These are phyloP conservation scores for Hericium rajendrae DNA, from an alignment of 768 basidiomycete species.

Conservation along the genomic window DNA sequence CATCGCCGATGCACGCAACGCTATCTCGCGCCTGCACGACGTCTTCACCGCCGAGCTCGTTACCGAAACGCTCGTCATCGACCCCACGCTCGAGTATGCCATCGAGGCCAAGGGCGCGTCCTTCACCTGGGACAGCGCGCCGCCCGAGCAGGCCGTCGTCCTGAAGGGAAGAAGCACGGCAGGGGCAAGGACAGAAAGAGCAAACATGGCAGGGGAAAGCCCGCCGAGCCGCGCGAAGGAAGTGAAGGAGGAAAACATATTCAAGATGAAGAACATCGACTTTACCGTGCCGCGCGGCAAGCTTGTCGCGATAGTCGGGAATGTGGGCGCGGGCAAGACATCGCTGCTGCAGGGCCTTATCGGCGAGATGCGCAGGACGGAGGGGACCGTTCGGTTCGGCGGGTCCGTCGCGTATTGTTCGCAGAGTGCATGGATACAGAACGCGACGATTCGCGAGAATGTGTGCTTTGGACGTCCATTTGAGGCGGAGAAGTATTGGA, in stretches of 20 bases:
- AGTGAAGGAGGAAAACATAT: slow-evolving; percentile 32
- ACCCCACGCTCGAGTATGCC: slow-evolving; percentile 50
- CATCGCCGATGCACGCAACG: slow-evolving; percentile 81
- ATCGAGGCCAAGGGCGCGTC: slow-evolving; percentile 57
- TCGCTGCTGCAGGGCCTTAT: slow-evolving; percentile 66
- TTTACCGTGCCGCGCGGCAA: slow-evolving; percentile 66
- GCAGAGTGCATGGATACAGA: slow-evolving; percentile 91
- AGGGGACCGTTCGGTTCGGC: slow-evolving; percentile 61
- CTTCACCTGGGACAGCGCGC: slow-evolving; percentile 83
- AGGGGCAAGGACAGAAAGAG: slow-evolving; percentile 5
- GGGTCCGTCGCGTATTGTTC: slow-evolving; percentile 76
- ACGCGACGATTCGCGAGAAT: slow-evolving; percentile 82
- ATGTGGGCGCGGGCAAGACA: slow-evolving; percentile 66
- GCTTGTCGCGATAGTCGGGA: slow-evolving; percentile 73
- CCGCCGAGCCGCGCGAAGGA: slow-evolving; percentile 18
- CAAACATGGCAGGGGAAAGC: slow-evolving; percentile 1
- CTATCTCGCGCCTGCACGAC: slow-evolving; percentile 61
- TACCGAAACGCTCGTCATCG: slow-evolving; percentile 44
- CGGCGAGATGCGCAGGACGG: slow-evolving; percentile 72
- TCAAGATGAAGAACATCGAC: slow-evolving; percentile 56
- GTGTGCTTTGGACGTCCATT: slow-evolving; percentile 81
- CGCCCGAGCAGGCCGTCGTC: slow-evolving; percentile 32
- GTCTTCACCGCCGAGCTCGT: slow-evolving; percentile 82
- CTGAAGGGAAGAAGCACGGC: slow-evolving; percentile 17
- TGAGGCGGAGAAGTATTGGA: slow-evolving; percentile 77